phyloP scores from a whole-genome alignment of 2,329 filamentous ascomycete genomes.

The Myriosclerotinia curreyana region DNA sequence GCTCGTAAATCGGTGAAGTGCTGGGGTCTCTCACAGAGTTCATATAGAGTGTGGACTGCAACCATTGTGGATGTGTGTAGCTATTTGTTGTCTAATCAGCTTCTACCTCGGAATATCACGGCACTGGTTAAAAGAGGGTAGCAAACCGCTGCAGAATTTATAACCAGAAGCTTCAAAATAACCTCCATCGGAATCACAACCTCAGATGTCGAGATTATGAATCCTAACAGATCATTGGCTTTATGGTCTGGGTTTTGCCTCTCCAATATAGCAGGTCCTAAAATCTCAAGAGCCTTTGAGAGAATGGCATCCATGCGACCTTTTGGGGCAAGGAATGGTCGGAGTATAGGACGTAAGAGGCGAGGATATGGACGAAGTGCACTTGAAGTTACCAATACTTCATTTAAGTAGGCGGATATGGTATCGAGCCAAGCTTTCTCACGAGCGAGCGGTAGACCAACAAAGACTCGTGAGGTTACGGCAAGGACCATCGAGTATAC shows the following conservation, averaged over 20 bases:
- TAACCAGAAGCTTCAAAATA: constrained; percentile 11
- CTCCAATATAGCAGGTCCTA: constrained; percentile 11
- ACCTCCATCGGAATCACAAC: neutral
- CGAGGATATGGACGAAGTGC: constrained; percentile 6
- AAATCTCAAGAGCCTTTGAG: neutral
- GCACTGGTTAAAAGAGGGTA: neutral
- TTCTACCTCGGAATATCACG: neutral
- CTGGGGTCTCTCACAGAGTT: constrained; percentile 50
- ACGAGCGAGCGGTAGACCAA: constrained; percentile 30
- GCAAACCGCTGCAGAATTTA: constrained; percentile 5
- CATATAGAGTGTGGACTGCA: constrained; percentile 50
- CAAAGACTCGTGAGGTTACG: constrained; percentile 29
- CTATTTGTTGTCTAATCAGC: neutral
- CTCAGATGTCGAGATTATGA: neutral
- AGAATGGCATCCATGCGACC: constrained; percentile 17
- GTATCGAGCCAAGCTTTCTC: constrained; percentile 32
- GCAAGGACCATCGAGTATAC: constrained; percentile 1
- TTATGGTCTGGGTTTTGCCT: neutral
- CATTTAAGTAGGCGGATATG: constrained; percentile 8
- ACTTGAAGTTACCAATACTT: neutral
- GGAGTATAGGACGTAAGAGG: neutral
- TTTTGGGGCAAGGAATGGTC: neutral
- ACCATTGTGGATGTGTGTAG: constrained; percentile 44
- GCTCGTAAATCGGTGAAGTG: constrained; percentile 37
- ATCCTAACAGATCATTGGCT: constrained; percentile 12